Percentiles rank a stretch among this genome's conserved stretches.
These are phyloP conservation scores for Fusarium graminum DNA, from an alignment of 2,329 filamentous ascomycete species.

Conservation along the genomic window DNA sequence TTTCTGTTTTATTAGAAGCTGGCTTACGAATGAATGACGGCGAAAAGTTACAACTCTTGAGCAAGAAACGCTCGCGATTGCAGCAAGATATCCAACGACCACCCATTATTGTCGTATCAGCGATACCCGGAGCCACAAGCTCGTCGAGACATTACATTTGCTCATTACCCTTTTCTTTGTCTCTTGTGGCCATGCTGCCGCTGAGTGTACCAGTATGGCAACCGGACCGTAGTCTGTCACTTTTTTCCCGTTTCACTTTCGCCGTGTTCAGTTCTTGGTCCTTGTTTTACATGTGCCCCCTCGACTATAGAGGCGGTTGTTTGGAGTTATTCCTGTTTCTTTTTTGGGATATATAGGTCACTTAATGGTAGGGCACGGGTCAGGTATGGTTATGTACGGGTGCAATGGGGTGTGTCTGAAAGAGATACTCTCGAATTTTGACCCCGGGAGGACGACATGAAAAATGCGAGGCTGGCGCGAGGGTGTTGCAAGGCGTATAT, in stretches of 20 bases:
- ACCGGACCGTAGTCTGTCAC: constrained; percentile 23
- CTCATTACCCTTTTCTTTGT: constrained; percentile 26
- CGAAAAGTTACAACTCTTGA: constrained; percentile 46
- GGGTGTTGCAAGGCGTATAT: constrained; percentile 51
- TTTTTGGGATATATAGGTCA: constrained; percentile 38
- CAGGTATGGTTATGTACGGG: constrained; percentile 6
- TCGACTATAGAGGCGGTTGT: constrained; percentile 13
- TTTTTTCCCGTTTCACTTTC: constrained; percentile 26
- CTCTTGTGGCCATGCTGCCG: constrained; percentile 20
- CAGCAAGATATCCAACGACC: constrained; percentile 27
- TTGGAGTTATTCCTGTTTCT: constrained; percentile 38
- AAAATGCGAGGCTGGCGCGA: constrained; percentile 25
- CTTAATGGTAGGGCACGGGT: constrained; percentile 38
- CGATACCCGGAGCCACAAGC: constrained; percentile 24
- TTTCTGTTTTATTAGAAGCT: constrained; percentile 31
- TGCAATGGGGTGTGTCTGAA: constrained; percentile 23
- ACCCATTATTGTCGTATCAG: constrained; percentile 22
- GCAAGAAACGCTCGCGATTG: constrained; percentile 29
- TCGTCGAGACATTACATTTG: constrained; percentile 43
- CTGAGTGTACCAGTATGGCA: constrained; percentile 39
- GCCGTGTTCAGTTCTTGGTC: constrained; percentile 23
- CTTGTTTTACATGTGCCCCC: constrained; percentile 32
- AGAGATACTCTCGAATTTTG: constrained; percentile 20
- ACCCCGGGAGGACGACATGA: constrained; percentile 25
- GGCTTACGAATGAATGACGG: constrained; percentile 48